Base-by-base conservation (phyloP, 768 basidiomycete genomes). In the Lentinula guzmanii region DNA sequence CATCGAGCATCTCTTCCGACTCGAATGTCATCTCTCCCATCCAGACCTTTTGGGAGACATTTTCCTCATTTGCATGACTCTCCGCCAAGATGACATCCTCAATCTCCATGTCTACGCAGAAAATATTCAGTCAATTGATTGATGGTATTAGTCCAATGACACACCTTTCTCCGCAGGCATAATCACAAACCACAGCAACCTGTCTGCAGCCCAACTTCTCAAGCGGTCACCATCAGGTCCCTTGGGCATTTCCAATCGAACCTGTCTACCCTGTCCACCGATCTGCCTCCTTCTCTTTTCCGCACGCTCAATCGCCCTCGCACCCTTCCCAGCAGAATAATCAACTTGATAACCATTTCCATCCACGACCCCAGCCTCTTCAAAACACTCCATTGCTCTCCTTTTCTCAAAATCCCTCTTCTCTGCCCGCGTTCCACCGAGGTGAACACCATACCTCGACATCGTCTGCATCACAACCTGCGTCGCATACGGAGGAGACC, bases 71-170 rank as follows among this genome's bases (percentile, higher is more conserved):
- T 6, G 43, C 46, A 11, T 28, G 45, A 24, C 46, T n/a, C 48
- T 59, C 58, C 9, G 58, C 58, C 33, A 48, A 48, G 10, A n/a
- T 39, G 46, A 59, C 50, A 24, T 51, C 58, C 45, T 59, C 58
- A 34, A 59, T 48, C 2, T 46, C 45, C n/a, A 41, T 41, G 21
- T 59, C 58, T 59, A 18, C 16, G 6, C 18, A 5, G 13, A 45
- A 0, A 31, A 42, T 21, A 56, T 33, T 55, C 35, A 4, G 35
- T 2, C 15, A 55, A n/a, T 4, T 1, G 2, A 28, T 41, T 18
- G 33, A 24, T 3, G 15, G 9, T 50, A 4, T 10, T 13, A 15
- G 15, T 0, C 33, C 1, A 28, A 16, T 11, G 6, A 41, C 55
- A 28, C 1, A 56, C 55, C 55, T 56, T 56, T 56, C 4, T 24